These are phyloP conservation scores for Cucurbita argyrosperma DNA, from an alignment of 306 rosid species.

Conservation along the genomic window DNA sequence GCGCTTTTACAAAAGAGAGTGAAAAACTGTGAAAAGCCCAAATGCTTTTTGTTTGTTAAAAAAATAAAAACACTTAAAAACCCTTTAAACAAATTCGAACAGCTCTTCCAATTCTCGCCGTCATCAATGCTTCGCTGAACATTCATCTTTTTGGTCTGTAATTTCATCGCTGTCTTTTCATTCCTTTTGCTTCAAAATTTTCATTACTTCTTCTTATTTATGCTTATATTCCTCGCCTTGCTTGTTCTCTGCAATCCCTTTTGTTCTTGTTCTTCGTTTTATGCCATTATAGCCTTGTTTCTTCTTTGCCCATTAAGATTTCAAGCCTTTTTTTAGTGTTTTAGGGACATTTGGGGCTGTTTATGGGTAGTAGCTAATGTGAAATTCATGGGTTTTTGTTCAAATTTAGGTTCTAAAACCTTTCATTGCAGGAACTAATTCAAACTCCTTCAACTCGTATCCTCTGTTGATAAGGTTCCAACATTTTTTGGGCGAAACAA, in stretches of 20 bases:
- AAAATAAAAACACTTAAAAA: conserved; percentile 17
- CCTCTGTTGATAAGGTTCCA: conserved; percentile 3
- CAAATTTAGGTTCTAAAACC: conserved; percentile 22
- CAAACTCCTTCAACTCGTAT: conserved; percentile 20
- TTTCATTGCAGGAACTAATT: conserved; percentile 56
- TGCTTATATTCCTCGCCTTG: too few species aligned
- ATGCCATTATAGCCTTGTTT: conserved; percentile 27
- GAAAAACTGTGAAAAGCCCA: conserved; percentile 30
- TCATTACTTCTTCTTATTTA: not conserved
- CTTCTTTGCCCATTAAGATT: conserved; percentile 40
- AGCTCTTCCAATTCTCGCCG: not conserved
- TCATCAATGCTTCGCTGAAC: not conserved
- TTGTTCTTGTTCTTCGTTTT: not conserved
- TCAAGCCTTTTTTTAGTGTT: conserved; percentile 54
- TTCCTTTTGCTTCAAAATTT: not conserved
- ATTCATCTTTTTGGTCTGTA: not conserved
- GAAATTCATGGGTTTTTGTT: conserved; percentile 30
- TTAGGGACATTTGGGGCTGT: conserved; percentile 20
- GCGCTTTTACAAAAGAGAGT: conserved; percentile 13
- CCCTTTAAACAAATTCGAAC: not conserved
- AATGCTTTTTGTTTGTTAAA: conserved; percentile 37
- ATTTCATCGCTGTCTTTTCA: conserved; percentile 1
- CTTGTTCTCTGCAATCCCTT: conserved; percentile 21
- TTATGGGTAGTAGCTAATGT: conserved; percentile 1
- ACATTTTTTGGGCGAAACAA: conserved; percentile 19